phyloP scores from a whole-genome alignment of 345 rosid genomes.

The Eucalyptus melliodora region DNA sequence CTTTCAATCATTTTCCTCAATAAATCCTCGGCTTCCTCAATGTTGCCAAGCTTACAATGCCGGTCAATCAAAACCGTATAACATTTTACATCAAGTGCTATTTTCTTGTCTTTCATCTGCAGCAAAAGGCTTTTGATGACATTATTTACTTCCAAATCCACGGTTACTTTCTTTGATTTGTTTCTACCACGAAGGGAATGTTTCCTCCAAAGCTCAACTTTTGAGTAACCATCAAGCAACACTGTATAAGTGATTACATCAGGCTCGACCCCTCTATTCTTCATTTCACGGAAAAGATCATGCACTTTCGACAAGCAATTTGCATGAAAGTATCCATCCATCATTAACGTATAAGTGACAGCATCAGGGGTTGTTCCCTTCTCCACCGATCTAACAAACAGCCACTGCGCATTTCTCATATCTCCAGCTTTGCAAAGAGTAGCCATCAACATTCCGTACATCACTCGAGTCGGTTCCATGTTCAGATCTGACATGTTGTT shows the following conservation, averaged over 20 bases:
- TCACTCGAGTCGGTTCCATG: conserved; percentile 20
- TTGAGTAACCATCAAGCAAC: conserved; percentile 32
- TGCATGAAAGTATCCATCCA: conserved; percentile 38
- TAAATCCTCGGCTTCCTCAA: conserved; percentile 19
- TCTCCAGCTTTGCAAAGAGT: conserved; percentile 24
- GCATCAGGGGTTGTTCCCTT: conserved; percentile 36
- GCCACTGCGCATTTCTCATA: conserved; percentile 16
- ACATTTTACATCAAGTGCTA: conserved; percentile 36
- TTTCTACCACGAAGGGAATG: background rate
- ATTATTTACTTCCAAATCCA: background rate
- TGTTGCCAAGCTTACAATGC: conserved; percentile 34
- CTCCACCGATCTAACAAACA: conserved; percentile 16
- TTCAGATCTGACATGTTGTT: conserved; percentile 25
- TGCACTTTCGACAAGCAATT: conserved; percentile 25
- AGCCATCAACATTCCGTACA: conserved; percentile 40
- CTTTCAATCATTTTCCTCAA: conserved; percentile 33
- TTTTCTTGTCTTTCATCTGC: conserved; percentile 16
- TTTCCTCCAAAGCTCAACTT: background rate
- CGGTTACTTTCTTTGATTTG: background rate
- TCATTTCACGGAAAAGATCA: conserved; percentile 41
- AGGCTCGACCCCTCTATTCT: conserved; percentile 43
- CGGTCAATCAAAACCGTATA: conserved; percentile 56
- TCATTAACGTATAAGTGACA: conserved; percentile 53
- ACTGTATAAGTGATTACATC: conserved; percentile 54
- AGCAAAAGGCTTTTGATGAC: conserved; percentile 9